Evolutionary conservation across 2,329 filamentous ascomycete genomes (phyloP), one percentile per base, ranked within the genome.

Genomic region (Aspergillus arachidicola): DNA sequence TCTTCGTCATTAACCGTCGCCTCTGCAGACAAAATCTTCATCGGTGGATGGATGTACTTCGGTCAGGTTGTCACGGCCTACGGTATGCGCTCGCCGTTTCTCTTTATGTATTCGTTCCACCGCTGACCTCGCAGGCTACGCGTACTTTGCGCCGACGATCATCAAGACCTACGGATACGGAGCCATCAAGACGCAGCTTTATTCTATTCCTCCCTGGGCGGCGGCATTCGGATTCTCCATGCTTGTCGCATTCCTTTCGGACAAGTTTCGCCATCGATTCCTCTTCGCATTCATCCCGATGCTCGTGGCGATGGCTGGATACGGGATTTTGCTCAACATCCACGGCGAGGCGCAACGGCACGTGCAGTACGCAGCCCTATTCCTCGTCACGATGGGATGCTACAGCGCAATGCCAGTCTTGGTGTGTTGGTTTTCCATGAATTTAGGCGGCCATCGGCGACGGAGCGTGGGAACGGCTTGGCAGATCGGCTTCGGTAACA

Each of bases 331-430:
- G 9, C 80, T 96, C 56, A 81, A 82, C 14, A 86, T 94, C 5
- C 90, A 94, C 75, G 79, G 91, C 73, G 60, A 62, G 7, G 67
- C 65, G n/a, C 86, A 92, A 74, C 81, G 80, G 0, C 66, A 84
- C 12, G 79, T 92, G 10, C 86, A 95, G 75, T 97, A 97, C 72
- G 90, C 83, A 0, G 91, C 90, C 0, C 84, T 97, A 0, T 96
- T 96, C 81, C 81, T 97, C 32, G 87, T 96, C 57, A 90, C 91
- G 1, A 89, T 88, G 80, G 92, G 92, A 55, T 85, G 87, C 0
- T 97, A 96, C 79, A 89, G 88, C 1, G 92, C 93, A 19, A 94
- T 97, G 90, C 93, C 94, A 0, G 89, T 97, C 36, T 87, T 93
- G 50, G 86, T 93, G 7, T 93, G 90, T 75, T 94, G 91, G 91